These are phyloP conservation scores for Backusella tuberculispora DNA, from an alignment of 192 early-diverging fungal species.

Conservation along the genomic window DNA sequence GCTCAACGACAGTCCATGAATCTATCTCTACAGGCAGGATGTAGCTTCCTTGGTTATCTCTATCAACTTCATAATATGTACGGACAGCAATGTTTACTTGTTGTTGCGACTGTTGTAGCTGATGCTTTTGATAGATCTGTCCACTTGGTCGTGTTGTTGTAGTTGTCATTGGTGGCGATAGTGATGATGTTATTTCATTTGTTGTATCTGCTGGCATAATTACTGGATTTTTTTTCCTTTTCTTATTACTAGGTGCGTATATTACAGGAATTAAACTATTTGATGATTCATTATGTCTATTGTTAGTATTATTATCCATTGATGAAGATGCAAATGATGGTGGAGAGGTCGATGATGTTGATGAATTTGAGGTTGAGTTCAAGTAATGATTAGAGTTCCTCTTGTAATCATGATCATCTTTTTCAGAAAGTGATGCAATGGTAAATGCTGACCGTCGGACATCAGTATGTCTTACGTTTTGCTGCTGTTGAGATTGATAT, in stretches of 20 bases:
- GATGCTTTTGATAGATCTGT: background rate
- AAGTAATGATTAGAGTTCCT: slow-evolving; percentile 1
- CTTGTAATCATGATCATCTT: slow-evolving; percentile 5
- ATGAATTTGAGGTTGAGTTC: slow-evolving; percentile 15
- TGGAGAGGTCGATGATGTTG: background rate
- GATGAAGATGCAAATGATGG: slow-evolving; percentile 1
- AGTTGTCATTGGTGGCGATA: background rate
- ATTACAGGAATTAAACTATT: slow-evolving; percentile 24
- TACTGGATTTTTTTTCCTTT: slow-evolving; percentile 34
- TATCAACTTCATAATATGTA: slow-evolving; percentile 49
- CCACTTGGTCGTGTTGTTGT: background rate
- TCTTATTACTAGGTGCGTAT: slow-evolving; percentile 31
- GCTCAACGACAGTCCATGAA: slow-evolving; percentile 69
- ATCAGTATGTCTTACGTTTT: slow-evolving; percentile 8
- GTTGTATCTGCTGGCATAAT: slow-evolving; percentile 20
- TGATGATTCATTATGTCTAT: background rate
- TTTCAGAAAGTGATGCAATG: slow-evolving; percentile 1
- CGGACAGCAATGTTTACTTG: slow-evolving; percentile 30
- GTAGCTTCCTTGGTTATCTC: slow-evolving; percentile 67
- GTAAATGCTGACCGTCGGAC: slow-evolving; percentile 17
- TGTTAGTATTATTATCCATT: background rate
- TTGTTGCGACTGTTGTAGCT: slow-evolving; percentile 14
- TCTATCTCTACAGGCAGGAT: slow-evolving; percentile 81
- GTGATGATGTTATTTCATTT: background rate
- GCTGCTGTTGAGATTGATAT: background rate